Conservation (phyloP, 345 rosid genomes). For the Eucalyptus brandiana region DNA sequence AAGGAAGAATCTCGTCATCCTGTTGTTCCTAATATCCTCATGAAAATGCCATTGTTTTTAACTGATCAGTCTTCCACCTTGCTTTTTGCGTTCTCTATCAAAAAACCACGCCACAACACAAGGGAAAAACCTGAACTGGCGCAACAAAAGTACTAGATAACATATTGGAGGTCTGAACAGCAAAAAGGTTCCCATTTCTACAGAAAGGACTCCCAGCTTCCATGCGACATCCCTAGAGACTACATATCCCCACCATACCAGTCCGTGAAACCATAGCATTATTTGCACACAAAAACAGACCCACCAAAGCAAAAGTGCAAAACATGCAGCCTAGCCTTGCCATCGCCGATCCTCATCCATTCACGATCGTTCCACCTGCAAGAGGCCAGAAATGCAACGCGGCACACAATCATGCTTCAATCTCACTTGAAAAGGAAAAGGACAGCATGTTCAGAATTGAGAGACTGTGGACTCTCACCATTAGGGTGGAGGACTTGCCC, state of each 20-base stretch:
- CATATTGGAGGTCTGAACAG: not conserved
- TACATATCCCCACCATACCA: not conserved
- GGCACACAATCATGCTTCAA: not conserved
- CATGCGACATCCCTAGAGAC: not conserved
- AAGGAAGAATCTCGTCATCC: not conserved
- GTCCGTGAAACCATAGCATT: not conserved
- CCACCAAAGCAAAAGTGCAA: not conserved
- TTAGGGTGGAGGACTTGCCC: slow-evolving; percentile 86
- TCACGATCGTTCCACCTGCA: slow-evolving; percentile 36
- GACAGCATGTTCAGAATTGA: not conserved
- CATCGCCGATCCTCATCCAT: slow-evolving; percentile 6
- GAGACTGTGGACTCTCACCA: slow-evolving; percentile 4
- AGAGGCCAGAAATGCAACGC: not conserved
- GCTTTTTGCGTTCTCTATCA: not conserved
- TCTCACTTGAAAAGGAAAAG: not conserved
- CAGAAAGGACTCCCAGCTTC: not conserved
- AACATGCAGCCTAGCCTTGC: not conserved
- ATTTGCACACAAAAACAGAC: not conserved
- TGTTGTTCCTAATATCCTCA: not conserved
- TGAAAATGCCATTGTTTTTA: not conserved
- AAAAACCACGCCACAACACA: not conserved
- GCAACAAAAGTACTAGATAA: not conserved
- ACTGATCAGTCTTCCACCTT: not conserved
- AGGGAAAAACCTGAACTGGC: not conserved
- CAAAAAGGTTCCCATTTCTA: not conserved